A percentile compares a stretch with the other conserved stretches of the same genome.
Conservation (phyloP, 1,284 basidiomycete species). For the Leccinum griseonigrum region DNA sequence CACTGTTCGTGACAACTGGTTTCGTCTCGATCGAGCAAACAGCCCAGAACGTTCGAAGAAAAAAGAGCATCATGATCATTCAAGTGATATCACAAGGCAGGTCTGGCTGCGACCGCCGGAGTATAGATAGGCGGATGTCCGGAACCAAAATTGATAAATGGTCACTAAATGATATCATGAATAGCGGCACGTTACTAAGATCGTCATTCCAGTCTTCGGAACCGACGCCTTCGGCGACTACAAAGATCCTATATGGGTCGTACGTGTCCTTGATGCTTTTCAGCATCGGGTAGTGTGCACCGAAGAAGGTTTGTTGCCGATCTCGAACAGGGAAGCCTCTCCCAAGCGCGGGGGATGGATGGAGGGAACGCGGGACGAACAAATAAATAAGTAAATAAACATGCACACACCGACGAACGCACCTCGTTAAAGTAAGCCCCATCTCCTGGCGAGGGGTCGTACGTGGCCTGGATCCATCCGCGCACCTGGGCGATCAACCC, state of each 20-base stretch:
- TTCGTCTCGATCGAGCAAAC: too few species aligned
- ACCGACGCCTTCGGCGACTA: constrained; percentile 45
- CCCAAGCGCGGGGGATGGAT: too few species aligned
- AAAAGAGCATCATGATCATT: too few species aligned
- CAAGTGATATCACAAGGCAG: too few species aligned
- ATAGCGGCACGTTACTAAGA: constrained; percentile 20
- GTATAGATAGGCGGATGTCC: too few species aligned
- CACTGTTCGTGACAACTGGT: too few species aligned
- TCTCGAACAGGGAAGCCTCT: constrained; percentile 41
- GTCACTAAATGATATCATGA: background rate
- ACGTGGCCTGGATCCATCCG: constrained; percentile 25
- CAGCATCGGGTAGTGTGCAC: constrained; percentile 39
- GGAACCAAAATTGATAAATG: too few species aligned
- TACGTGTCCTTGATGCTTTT: constrained; percentile 43
- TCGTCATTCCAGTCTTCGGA: constrained; percentile 37
- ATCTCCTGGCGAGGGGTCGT: constrained; percentile 29
- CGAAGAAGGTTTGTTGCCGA: constrained; percentile 41
- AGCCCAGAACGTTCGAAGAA: too few species aligned
- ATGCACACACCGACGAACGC: constrained; percentile 3
- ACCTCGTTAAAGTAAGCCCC: constrained; percentile 47
- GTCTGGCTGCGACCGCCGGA: too few species aligned
- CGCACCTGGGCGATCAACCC: constrained; percentile 26
- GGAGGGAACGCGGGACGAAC: too few species aligned
- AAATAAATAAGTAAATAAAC: background rate
- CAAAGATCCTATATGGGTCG: constrained; percentile 43